Evolutionary conservation across 495 filamentous ascomycete genomes (phyloP), one percentile per base, ranked within the genome.

Genomic region (Hypoxylon subgilvum): DNA sequence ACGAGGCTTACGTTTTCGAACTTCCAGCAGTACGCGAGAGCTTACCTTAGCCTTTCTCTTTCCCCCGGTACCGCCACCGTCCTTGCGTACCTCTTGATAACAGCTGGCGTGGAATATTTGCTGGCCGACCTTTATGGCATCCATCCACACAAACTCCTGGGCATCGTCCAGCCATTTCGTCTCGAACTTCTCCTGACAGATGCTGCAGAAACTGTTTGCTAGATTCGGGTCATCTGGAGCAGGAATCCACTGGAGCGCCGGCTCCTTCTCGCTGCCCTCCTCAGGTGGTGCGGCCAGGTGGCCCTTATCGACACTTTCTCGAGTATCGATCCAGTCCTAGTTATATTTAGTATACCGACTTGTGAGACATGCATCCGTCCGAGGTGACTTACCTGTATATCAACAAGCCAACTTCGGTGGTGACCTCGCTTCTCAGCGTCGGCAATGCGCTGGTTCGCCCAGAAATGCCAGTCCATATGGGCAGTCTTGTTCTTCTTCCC

Each of bases 401-500:
- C 90, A 40, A 96, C 87, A 69, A 94, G 96, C 90, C 90, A 97
- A 70, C 88, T 91, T 25, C 94, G 85, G 65, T 90, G 90, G 61
- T 95, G 89, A 7, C 89, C 91, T 34, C 90, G 83, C 69, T 85
- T 89, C 57, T 88, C 84, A 31, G 84, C 84, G 32, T 97, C 93
- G 4, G 84, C 83, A 76, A 94, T 87, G 18, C 92, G 88, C 69
- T 90, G 89, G 68, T 96, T 93, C 2, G 93, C 93, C 22, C 86
- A 83, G 76, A 98, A 98, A 71, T 98, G 94, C 94, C 93, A 97
- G 70, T 98, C 94, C 71, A 97, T 81, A 74, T 98, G 94, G 1
- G 88, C 84, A n/a, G 88, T 87, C 73, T 97, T 97, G 74, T 86
- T 86, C 65, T 84, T 82, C 56, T 84, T 88, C 21, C 91, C 93